Conservation (phyloP, 2,329 filamentous ascomycete genomes). For the Boeremia lycopersici region DNA sequence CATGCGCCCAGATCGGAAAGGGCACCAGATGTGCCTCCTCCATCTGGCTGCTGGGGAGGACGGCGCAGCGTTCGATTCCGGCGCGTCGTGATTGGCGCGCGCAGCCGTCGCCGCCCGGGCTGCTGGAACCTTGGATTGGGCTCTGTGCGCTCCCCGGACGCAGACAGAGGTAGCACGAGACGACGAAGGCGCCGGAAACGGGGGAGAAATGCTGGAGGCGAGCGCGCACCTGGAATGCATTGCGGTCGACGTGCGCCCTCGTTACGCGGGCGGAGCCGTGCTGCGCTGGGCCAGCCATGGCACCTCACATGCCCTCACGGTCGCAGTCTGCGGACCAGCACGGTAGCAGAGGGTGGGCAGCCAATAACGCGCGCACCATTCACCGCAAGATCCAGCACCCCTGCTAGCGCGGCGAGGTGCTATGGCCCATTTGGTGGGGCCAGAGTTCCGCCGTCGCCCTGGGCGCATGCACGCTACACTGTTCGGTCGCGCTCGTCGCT, state of each 20-base stretch:
- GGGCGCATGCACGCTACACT: slow-evolving; percentile 18
- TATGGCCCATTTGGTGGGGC: slow-evolving; percentile 27
- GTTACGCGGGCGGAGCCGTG: background rate
- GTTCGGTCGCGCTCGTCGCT: slow-evolving; percentile 9
- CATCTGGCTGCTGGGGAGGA: background rate
- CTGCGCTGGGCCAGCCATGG: no score
- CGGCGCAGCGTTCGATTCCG: slow-evolving; percentile 1
- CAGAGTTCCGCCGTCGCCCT: slow-evolving; percentile 31
- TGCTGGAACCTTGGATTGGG: slow-evolving; percentile 11
- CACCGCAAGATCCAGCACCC: slow-evolving; percentile 14
- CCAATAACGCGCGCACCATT: background rate
- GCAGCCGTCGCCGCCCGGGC: slow-evolving; percentile 11
- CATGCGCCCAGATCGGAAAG: slow-evolving; percentile 3
- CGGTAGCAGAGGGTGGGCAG: background rate
- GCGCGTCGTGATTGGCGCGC: slow-evolving; percentile 16
- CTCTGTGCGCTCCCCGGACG: slow-evolving; percentile 9
- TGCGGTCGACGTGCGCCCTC: slow-evolving; percentile 1
- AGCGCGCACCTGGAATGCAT: slow-evolving; percentile 2
- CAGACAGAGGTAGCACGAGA: slow-evolving; percentile 4
- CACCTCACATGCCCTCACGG: slow-evolving; percentile 6
- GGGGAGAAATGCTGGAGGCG: background rate
- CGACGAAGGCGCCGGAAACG: background rate
- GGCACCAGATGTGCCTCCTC: slow-evolving; percentile 5
- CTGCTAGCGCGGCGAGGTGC: slow-evolving; percentile 22
- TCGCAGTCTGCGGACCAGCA: background rate